phyloP scores from a whole-genome alignment of 2,329 filamentous ascomycete genomes.

The Conoideocrella luteorostrata region DNA sequence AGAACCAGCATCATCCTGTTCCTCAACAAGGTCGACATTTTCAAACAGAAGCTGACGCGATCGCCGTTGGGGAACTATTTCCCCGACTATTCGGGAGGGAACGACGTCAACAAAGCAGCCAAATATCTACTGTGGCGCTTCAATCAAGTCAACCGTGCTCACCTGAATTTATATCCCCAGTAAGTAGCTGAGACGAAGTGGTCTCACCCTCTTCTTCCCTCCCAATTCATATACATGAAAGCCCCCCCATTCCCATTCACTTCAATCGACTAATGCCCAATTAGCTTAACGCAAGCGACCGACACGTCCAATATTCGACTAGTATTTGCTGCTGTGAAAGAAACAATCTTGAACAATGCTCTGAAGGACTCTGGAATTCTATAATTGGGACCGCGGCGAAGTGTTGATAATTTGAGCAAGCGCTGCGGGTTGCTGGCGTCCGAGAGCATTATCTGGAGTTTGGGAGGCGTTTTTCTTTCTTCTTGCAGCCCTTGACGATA shows the following conservation, averaged over 20 bases:
- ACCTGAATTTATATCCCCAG: slow-evolving; percentile 97
- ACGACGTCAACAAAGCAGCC: slow-evolving; percentile 95
- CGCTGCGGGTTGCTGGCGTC: slow-evolving; percentile 14
- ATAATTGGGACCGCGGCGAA: slow-evolving; percentile 35
- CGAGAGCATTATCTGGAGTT: slow-evolving; percentile 15
- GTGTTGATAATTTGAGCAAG: slow-evolving; percentile 13
- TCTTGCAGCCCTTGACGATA: not conserved
- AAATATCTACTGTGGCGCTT: slow-evolving; percentile 98
- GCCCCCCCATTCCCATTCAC: not conserved
- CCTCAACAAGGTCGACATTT: slow-evolving; percentile 97
- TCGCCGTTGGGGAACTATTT: slow-evolving; percentile 94
- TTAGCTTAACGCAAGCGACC: slow-evolving; percentile 92
- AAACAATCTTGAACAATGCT: slow-evolving; percentile 97
- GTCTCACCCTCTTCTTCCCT: no score
- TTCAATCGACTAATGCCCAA: not conserved
- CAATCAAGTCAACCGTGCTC: slow-evolving; percentile 94
- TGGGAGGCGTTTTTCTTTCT: not conserved
- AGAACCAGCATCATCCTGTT: slow-evolving; percentile 97
- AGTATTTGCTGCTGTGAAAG: slow-evolving; percentile 96
- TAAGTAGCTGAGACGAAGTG: slow-evolving; percentile 44
- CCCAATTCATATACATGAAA: no score
- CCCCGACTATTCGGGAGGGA: slow-evolving; percentile 93
- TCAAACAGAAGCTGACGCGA: slow-evolving; percentile 86
- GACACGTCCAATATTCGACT: slow-evolving; percentile 97
- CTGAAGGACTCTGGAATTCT: slow-evolving; percentile 97